Conservation (phyloP, 1,284 basidiomycete species). For the Megacollybia platyphylla region DNA sequence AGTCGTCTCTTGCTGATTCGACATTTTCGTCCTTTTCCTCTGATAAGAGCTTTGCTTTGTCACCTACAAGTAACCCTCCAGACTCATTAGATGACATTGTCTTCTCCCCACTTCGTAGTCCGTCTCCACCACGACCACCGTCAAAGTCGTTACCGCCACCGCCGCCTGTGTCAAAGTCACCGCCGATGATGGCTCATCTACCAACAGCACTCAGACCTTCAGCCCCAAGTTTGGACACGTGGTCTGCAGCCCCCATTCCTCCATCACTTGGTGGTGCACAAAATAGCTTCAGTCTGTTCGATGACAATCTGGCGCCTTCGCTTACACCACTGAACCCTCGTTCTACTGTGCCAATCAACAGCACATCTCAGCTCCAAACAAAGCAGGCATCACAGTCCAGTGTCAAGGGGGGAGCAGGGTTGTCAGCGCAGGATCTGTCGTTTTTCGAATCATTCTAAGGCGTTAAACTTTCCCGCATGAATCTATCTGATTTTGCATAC, state of each 20-base stretch:
- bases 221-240: neutral
- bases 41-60: slow-evolving; percentile 9
- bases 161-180: slow-evolving; percentile 2
- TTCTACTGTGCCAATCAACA: neutral
- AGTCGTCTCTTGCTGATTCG: slow-evolving; percentile 8
- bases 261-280: neutral
- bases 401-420: slow-evolving; percentile 24
- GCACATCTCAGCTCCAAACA: neutral
- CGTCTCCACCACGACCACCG: slow-evolving; percentile 30
- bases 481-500: too few relatives aligned
- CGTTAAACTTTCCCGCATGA: neutral
- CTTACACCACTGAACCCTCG: neutral
- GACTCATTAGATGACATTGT: slow-evolving; percentile 25
- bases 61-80: slow-evolving; percentile 4
- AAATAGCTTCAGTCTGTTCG: neutral
- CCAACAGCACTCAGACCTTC: neutral
- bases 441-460: slow-evolving; percentile 38
- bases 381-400: slow-evolving; percentile 5
- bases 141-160: slow-evolving; percentile 17
- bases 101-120: slow-evolving; percentile 20
- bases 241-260: neutral
- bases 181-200: slow-evolving; percentile 3
- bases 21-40: slow-evolving; percentile 12
- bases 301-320: neutral
- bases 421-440: slow-evolving; percentile 62